Base-by-base conservation (phyloP, 768 basidiomycete species). In the Cyathus striatus region DNA sequence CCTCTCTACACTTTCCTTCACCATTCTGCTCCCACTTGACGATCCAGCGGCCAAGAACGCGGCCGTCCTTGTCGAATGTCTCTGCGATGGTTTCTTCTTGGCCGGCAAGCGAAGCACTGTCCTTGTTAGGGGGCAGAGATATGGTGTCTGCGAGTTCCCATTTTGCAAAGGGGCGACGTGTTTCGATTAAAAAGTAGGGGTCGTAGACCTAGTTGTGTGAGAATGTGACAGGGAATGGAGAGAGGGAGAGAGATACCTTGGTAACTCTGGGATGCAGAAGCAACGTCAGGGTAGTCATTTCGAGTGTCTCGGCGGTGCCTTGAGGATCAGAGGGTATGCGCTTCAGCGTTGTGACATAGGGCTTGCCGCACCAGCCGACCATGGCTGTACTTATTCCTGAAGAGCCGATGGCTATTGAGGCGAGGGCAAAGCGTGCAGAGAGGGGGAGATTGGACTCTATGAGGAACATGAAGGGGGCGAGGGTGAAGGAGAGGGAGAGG, bases 21-120 rank as follows among this genome's bases (percentile, higher is more conserved):
- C 83, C 84, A 26, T 76, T 66, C 49, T 81, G 73, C 13, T 69
- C 78, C 87, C 89, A 91, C 38, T 66, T 72, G 1, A 91, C 88
- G 9, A 88, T 65, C 90, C 89, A 90, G 39, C 85, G 66, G 18
- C 90, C 90, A 6, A 86, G 40, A 12, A 88, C 62, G 13, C 70
- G 67, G 0, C 84, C 86, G 10, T 71, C 64, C 27, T 66, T 59
- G 49, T 83, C 75, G 33, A 70, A 50, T 2, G 86, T 90, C 61
- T 90, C 89, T 12, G 90, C 90, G 1, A 90, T 73, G 1, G 89
- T 89, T 62, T 91, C 88, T 51, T 88, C 81, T 44, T 64, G 53
- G 3, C 80, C 81, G 35, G 61, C 59, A 2, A 55, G 55, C 30
- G 60, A 57, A 17, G 54, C 46, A 3, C 61, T n/a, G n/a, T 30